Evolutionary conservation across 2,329 filamentous ascomycete species (phyloP).

Genomic region (Penicillium sp.): DNA sequence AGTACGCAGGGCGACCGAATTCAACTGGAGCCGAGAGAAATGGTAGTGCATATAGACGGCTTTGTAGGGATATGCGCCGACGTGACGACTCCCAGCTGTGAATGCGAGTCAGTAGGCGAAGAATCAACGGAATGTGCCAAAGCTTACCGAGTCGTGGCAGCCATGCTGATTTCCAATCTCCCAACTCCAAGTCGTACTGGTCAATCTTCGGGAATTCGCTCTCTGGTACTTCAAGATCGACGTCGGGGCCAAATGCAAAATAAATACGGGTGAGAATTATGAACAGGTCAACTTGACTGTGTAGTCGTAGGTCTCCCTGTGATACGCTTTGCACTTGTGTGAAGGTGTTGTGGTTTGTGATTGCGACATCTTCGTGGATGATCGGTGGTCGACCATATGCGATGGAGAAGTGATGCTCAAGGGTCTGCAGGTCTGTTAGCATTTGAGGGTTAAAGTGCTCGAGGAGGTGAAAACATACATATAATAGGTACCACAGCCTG

Average conservation of each 20-base stretch:
- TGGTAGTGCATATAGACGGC: slow-evolving; percentile 50
- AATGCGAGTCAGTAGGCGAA: slow-evolving; percentile 1
- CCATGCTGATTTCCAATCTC: slow-evolving; percentile 37
- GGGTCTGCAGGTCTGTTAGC: slow-evolving; percentile 27
- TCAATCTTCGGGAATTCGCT: slow-evolving; percentile 40
- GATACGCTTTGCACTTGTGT: slow-evolving; percentile 28
- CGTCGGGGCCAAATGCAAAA: slow-evolving; percentile 43
- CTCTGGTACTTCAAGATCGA: slow-evolving; percentile 40
- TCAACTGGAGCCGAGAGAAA: slow-evolving; percentile 50
- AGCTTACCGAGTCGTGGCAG: slow-evolving; percentile 34
- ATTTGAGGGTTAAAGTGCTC: background rate
- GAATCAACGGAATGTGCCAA: background rate
- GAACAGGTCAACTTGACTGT: slow-evolving; percentile 44
- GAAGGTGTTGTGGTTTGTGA: slow-evolving; percentile 36
- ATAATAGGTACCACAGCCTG: slow-evolving; percentile 41
- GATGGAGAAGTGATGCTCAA: slow-evolving; percentile 45
- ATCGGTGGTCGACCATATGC: slow-evolving; percentile 44
- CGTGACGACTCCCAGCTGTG: slow-evolving; percentile 44
- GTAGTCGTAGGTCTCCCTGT: slow-evolving; percentile 36
- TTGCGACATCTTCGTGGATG: slow-evolving; percentile 39
- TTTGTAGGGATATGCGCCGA: slow-evolving; percentile 49
- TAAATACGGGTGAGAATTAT: slow-evolving; percentile 45
- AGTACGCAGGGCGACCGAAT: slow-evolving; percentile 49
- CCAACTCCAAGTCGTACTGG: slow-evolving; percentile 38
- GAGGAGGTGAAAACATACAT: slow-evolving; percentile 28